These are phyloP conservation scores for Penicillium thymicola DNA, from an alignment of 2,329 filamentous ascomycete genomes.

Conservation along the genomic window DNA sequence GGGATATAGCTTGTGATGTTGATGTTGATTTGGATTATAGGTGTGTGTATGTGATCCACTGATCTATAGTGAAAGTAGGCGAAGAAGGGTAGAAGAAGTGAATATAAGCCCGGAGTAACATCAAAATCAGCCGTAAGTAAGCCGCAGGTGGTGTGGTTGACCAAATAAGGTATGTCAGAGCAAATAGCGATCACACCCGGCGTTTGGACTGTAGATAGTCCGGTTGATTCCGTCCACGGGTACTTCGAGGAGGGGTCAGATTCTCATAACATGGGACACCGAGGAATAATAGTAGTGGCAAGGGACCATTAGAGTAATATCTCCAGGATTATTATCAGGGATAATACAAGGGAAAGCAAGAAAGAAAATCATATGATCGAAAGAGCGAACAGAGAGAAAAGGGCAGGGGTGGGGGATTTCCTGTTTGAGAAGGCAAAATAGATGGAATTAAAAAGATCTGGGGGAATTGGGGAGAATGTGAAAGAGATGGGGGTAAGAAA, in stretches of 20 bases:
- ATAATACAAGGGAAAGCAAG: neutral
- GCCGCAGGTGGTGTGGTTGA: conserved; percentile 3
- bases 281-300: conserved; percentile 2
- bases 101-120: neutral
- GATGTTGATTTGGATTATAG: neutral
- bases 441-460: neutral
- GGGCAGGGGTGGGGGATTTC: conserved; percentile 1
- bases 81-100: conserved; percentile 1
- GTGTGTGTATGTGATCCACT: conserved; percentile 1
- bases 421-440: conserved; percentile 3
- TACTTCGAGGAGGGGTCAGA: conserved; percentile 6
- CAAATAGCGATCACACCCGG: neutral
- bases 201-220: neutral
- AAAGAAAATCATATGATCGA: conserved; percentile 2
- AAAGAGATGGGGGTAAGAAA: neutral
- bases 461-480: neutral
- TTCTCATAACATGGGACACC: conserved; percentile 17
- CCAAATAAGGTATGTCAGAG: conserved; percentile 2
- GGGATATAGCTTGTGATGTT: neutral
- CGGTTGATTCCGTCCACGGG: neutral
- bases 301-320: neutral
- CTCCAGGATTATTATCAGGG: neutral
- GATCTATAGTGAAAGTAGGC: conserved; percentile 3
- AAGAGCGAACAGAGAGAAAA: neutral
- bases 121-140: conserved; percentile 2